phyloP scores from a whole-genome alignment of 1,284 basidiomycete genomes.

The Apiotrichum veenhuisii region DNA sequence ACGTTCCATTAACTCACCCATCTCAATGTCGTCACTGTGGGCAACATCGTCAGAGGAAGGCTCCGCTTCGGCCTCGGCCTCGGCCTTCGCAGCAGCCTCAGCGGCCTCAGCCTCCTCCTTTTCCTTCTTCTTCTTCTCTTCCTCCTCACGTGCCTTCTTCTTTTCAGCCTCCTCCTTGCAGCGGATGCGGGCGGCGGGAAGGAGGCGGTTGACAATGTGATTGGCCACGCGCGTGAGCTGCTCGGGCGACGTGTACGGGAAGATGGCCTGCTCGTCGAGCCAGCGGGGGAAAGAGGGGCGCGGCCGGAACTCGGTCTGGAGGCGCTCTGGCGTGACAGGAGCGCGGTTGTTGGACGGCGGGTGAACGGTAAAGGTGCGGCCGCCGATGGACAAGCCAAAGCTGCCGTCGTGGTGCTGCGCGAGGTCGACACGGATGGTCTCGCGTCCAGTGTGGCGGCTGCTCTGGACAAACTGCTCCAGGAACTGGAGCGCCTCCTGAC shows the following conservation, averaged over 20 bases:
- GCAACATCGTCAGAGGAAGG: not conserved
- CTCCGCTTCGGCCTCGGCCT: conserved; percentile 50
- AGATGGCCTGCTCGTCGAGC: conserved; percentile 79
- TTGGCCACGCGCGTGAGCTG: conserved; percentile 70
- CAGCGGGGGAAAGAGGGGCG: conserved; percentile 81
- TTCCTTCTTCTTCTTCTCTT: conserved; percentile 20
- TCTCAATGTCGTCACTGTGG: conserved; percentile 70
- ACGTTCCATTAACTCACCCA: conserved; percentile 45
- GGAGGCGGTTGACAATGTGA: conserved; percentile 69
- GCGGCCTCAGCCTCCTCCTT: conserved; percentile 19
- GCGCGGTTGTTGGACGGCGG: conserved; percentile 15
- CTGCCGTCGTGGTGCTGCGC: conserved; percentile 29
- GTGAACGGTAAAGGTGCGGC: conserved; percentile 51
- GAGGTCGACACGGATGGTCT: conserved; percentile 36
- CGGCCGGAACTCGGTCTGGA: conserved; percentile 55
- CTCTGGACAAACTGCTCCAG: conserved; percentile 65
- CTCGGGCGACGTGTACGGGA: conserved; percentile 72
- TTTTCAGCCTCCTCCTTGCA: conserved; percentile 47
- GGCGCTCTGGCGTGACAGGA: conserved; percentile 13
- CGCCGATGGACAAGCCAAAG: conserved; percentile 34
- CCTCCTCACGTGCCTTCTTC: conserved; percentile 35
- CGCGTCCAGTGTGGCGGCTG: conserved; percentile 23
- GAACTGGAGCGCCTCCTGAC: conserved; percentile 73
- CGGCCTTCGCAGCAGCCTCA: not conserved
- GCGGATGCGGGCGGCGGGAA: conserved; percentile 66